Percentiles rank a stretch among this genome's conserved stretches.
These are phyloP conservation scores for Leucocoprinus leucothites DNA, from an alignment of 768 basidiomycete species.

Conservation along the genomic window DNA sequence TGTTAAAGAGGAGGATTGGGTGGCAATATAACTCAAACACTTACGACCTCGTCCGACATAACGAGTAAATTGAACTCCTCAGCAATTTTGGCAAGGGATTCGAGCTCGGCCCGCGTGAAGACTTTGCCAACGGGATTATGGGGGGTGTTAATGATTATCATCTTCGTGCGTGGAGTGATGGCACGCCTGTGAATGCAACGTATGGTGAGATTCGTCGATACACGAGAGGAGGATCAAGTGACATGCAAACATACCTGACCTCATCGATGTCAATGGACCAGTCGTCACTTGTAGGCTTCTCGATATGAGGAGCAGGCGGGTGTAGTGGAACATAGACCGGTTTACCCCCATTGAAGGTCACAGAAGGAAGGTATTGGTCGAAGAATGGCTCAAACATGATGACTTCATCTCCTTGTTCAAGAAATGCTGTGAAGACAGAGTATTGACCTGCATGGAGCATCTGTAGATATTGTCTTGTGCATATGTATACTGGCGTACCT, in stretches of 20 bases:
- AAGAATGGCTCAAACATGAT: constrained; percentile 99
- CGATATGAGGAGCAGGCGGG: constrained; percentile 56
- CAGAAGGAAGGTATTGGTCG: constrained; percentile 91
- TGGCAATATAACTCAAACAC: constrained; percentile 22
- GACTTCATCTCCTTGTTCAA: constrained; percentile 92
- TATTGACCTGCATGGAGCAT: constrained; percentile 68
- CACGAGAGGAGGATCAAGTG: neutral
- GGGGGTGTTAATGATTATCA: constrained; percentile 94
- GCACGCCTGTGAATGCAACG: constrained; percentile 48
- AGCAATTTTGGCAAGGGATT: constrained; percentile 81
- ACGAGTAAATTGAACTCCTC: constrained; percentile 91
- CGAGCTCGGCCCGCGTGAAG: constrained; percentile 80
- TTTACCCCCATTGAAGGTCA: constrained; percentile 90
- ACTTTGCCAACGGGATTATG: constrained; percentile 99
- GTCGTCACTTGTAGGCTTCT: constrained; percentile 60
- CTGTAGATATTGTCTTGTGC: neutral
- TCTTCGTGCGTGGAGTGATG: constrained; percentile 87
- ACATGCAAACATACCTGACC: constrained; percentile 51
- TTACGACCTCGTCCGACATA: constrained; percentile 94
- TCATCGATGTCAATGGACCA: constrained; percentile 93
- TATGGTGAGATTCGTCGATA: neutral
- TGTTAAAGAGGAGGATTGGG: constrained; percentile 9
- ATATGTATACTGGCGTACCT: constrained; percentile 44
- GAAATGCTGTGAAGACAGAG: constrained; percentile 87
- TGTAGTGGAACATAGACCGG: constrained; percentile 95